Percentiles rank a stretch among this genome's conserved stretches.
These are phyloP conservation scores for Suhomyces sp. DNA, from an alignment of 805 yeast species.

Conservation along the genomic window DNA sequence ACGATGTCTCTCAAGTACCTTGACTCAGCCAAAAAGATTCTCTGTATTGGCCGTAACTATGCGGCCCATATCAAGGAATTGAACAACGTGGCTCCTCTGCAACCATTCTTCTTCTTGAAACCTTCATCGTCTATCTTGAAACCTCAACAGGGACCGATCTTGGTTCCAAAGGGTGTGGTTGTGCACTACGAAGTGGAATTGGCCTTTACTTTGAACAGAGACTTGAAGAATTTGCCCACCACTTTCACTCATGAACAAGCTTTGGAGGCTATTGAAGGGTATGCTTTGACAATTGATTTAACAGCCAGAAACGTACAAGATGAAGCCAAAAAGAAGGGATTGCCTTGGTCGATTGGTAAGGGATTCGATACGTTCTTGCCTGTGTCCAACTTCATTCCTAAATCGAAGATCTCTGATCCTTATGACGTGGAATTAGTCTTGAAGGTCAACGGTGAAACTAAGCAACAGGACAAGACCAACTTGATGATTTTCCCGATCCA, in stretches of 20 bases:
- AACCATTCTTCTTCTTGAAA: slow-evolving; percentile 91
- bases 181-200: slow-evolving; percentile 94
- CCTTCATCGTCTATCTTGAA: slow-evolving; percentile 76
- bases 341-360: slow-evolving; percentile 96
- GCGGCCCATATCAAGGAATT: slow-evolving; percentile 95
- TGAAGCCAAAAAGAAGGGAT: slow-evolving; percentile 88
- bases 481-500: slow-evolving; percentile 90
- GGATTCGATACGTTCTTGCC: slow-evolving; percentile 97
- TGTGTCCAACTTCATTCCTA: slow-evolving; percentile 70
- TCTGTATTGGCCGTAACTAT: slow-evolving; percentile 95
- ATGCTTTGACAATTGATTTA: slow-evolving; percentile 86
- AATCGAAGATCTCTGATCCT: slow-evolving; percentile 65
- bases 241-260: slow-evolving; percentile 66
- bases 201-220: slow-evolving; percentile 70
- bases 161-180: slow-evolving; percentile 74
- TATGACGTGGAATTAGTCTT: slow-evolving; percentile 64
- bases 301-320: slow-evolving; percentile 96
- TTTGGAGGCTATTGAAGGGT: slow-evolving; percentile 76
- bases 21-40: slow-evolving; percentile 68
- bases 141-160: slow-evolving; percentile 66
- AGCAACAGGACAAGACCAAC: slow-evolving; percentile 73
- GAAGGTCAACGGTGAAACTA: slow-evolving; percentile 65
- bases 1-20: slow-evolving; percentile 44
- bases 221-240: slow-evolving; percentile 60
- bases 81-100: slow-evolving; percentile 74